A percentile compares a stretch with the other conserved stretches of the same genome.
phyloP scores from a whole-genome alignment of 2,329 filamentous ascomycete species.

The Teratosphaeria destructans region DNA sequence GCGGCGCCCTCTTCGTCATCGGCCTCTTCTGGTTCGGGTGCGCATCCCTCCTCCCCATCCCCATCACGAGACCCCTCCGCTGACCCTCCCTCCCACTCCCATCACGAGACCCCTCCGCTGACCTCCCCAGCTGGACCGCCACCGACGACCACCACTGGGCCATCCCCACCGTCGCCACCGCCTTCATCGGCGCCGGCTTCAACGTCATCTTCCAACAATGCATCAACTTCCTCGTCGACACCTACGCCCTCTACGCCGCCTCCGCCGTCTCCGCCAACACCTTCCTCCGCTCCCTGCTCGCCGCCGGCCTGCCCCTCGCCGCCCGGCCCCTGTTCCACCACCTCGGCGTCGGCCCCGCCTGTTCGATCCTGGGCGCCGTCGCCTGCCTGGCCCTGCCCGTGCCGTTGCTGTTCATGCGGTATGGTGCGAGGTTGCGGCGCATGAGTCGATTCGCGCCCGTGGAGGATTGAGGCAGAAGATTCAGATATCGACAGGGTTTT shows the following conservation, averaged over 20 bases:
- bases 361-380: slow-evolving; percentile 32
- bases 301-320: slow-evolving; percentile 27
- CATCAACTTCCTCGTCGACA: slow-evolving; percentile 36
- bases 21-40: slow-evolving; percentile 19
- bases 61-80: neutral
- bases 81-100: too few species aligned
- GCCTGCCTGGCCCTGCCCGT: slow-evolving; percentile 32
- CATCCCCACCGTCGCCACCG: slow-evolving; percentile 30
- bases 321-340: slow-evolving; percentile 32
- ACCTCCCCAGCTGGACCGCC: slow-evolving; percentile 26
- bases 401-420: slow-evolving; percentile 37
- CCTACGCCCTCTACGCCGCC: slow-evolving; percentile 32
- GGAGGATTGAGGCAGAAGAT: neutral
- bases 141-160: slow-evolving; percentile 30
- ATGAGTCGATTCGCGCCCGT: slow-evolving; percentile 36
- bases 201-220: slow-evolving; percentile 40
- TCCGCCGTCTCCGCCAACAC: slow-evolving; percentile 42
- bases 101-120: neutral
- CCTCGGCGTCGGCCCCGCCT: slow-evolving; percentile 33
- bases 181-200: slow-evolving; percentile 38
- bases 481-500: neutral
- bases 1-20: slow-evolving; percentile 31
- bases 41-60: neutral
- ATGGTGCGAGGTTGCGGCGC: slow-evolving; percentile 30
- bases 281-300: slow-evolving; percentile 36